These are phyloP conservation scores for Geoglossum cookeanum DNA, from an alignment of 2,329 filamentous ascomycete genomes.

Conservation along the genomic window DNA sequence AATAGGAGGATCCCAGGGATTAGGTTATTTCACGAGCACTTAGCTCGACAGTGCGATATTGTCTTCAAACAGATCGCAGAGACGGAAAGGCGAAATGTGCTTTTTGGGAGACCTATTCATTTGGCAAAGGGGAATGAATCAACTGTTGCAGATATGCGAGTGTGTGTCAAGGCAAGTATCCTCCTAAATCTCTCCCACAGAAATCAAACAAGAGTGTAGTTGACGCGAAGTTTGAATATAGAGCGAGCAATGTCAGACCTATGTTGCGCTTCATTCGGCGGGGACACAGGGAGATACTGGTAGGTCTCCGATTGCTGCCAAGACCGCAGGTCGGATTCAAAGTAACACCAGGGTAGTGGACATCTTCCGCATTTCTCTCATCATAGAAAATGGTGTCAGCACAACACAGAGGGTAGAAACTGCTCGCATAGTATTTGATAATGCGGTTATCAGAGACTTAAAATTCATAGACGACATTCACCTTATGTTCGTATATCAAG, in stretches of 20 bases:
- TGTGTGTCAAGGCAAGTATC: slow-evolving; percentile 30
- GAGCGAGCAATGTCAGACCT: slow-evolving; percentile 12
- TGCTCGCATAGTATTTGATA: slow-evolving; percentile 12
- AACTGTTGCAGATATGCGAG: slow-evolving; percentile 33
- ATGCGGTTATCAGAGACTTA: slow-evolving; percentile 15
- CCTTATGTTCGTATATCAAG: slow-evolving; percentile 15
- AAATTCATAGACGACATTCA: slow-evolving; percentile 14
- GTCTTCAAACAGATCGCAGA: slow-evolving; percentile 51
- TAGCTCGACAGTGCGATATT: slow-evolving; percentile 36
- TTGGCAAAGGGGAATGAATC: slow-evolving; percentile 23
- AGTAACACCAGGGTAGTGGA: slow-evolving; percentile 11
- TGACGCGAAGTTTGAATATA: slow-evolving; percentile 23
- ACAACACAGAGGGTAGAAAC: slow-evolving; percentile 9
- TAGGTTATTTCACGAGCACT: slow-evolving; percentile 41
- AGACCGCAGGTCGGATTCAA: too few species aligned
- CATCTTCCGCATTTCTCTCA: slow-evolving; percentile 12
- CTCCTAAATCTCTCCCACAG: slow-evolving; percentile 5
- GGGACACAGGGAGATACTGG: not conserved
- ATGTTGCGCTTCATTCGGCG: not conserved
- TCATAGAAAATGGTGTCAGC: slow-evolving; percentile 17
- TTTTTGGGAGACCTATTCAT: slow-evolving; percentile 39
- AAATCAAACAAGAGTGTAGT: slow-evolving; percentile 17
- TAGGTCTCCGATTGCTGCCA: not conserved
- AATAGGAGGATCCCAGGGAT: slow-evolving; percentile 38
- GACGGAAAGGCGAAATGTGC: slow-evolving; percentile 47